A percentile compares a stretch with the other conserved stretches of the same genome.
Conservation (phyloP, 345 rosid species). For the Reutealis trisperma region DNA sequence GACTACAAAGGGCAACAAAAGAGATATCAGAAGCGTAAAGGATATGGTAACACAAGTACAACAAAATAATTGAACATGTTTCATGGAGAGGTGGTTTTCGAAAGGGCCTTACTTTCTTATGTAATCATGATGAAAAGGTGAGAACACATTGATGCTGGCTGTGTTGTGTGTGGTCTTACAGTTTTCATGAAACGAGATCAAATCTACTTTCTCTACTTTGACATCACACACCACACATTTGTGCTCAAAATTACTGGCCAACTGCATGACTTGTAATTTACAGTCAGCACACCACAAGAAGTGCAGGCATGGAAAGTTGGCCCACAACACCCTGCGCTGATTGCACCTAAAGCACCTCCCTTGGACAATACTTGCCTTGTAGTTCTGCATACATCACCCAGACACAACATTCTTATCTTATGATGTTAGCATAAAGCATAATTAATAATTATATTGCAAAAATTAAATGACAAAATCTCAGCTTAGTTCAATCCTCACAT, state of each 20-base stretch:
- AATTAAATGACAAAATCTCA: neutral
- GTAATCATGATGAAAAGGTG: slow-evolving; percentile 13
- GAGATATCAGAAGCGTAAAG: neutral
- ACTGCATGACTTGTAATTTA: slow-evolving; percentile 35
- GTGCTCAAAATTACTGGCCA: slow-evolving; percentile 43
- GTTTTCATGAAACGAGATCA: slow-evolving; percentile 25
- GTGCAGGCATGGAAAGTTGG: slow-evolving; percentile 73
- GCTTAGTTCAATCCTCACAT: slow-evolving; percentile 38
- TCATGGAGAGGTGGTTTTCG: neutral
- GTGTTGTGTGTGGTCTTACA: slow-evolving; percentile 2
- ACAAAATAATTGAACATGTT: neutral
- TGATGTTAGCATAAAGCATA: neutral
- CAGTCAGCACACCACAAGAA: slow-evolving; percentile 73
- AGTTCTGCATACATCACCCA: slow-evolving; percentile 9
- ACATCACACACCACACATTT: slow-evolving; percentile 74
- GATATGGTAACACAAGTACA: neutral
- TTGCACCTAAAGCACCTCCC: slow-evolving; percentile 72
- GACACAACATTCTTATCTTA: neutral
- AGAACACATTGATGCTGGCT: slow-evolving; percentile 13
- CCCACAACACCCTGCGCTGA: slow-evolving; percentile 46
- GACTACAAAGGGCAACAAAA: slow-evolving; percentile 4
- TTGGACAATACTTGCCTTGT: slow-evolving; percentile 14
- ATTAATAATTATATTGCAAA: neutral
- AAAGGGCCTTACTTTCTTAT: slow-evolving; percentile 14
- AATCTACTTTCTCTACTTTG: slow-evolving; percentile 46